Conservation (phyloP, 305 asterid genomes). For the Fraxinus nigra region DNA sequence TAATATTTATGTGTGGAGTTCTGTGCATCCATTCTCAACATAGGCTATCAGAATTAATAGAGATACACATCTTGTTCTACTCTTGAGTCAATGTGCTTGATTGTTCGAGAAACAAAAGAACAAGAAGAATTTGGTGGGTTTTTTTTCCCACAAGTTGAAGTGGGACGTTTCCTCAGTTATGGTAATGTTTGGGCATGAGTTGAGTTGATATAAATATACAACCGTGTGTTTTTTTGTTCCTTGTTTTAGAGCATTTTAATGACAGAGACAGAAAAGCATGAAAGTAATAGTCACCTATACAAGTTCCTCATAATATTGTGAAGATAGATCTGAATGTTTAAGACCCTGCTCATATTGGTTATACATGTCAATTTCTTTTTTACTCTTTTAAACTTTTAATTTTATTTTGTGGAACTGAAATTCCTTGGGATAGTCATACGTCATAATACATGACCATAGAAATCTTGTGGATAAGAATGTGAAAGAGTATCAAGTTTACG, state of each 20-base stretch:
- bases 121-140: neutral
- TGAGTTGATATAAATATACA: neutral
- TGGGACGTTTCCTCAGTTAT: slow-evolving; percentile 7
- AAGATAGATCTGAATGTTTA: neutral
- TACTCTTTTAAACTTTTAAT: slow-evolving; percentile 5
- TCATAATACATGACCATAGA: neutral
- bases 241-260: neutral
- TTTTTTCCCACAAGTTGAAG: neutral
- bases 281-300: neutral
- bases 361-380: neutral
- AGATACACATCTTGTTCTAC: neutral
- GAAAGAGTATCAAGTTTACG: neutral
- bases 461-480: neutral
- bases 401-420: neutral
- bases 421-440: neutral
- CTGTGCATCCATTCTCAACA: neutral
- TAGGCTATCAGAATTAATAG: neutral
- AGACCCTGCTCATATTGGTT: slow-evolving; percentile 4
- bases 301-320: neutral
- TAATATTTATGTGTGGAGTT: neutral
- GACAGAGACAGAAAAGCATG: neutral
- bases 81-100: neutral
- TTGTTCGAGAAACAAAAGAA: neutral
- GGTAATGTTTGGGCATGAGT: neutral
- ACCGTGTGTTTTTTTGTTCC: neutral